A percentile compares a stretch with the other conserved stretches of the same genome.
phyloP scores from a whole-genome alignment of 768 basidiomycete species.

The Mycena maculata region DNA sequence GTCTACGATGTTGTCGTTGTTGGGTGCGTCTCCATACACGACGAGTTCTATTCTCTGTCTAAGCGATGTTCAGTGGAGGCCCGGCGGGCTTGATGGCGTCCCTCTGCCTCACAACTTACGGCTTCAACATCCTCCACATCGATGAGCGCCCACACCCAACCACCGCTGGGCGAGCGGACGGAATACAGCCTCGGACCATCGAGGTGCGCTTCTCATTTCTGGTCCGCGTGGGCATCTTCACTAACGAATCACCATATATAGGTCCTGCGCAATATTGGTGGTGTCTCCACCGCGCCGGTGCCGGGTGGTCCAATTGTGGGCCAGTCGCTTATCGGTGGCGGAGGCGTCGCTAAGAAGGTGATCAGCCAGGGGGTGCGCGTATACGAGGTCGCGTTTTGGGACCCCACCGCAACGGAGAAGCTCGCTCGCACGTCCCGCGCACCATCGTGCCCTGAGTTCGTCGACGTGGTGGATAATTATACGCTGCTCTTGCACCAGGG shows the following conservation, averaged over 20 bases:
- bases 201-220: slow-evolving; percentile 41
- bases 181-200: slow-evolving; percentile 65
- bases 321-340: slow-evolving; percentile 25
- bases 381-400: slow-evolving; percentile 35
- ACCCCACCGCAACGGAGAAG: slow-evolving; percentile 32
- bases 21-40: slow-evolving; percentile 22
- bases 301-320: slow-evolving; percentile 28
- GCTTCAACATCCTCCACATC: slow-evolving; percentile 35
- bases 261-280: slow-evolving; percentile 36
- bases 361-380: slow-evolving; percentile 33
- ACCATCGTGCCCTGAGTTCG: slow-evolving; percentile 30
- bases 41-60: neutral
- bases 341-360: slow-evolving; percentile 35
- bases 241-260: neutral
- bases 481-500: slow-evolving; percentile 36
- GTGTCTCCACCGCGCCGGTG: slow-evolving; percentile 26
- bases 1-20: slow-evolving; percentile 35
- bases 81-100: slow-evolving; percentile 35
- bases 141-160: slow-evolving; percentile 34
- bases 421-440: slow-evolving; percentile 43
- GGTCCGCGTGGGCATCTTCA: neutral
- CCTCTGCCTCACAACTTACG: slow-evolving; percentile 35
- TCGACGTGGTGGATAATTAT: slow-evolving; percentile 36
- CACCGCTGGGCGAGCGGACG: slow-evolving; percentile 64
- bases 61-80: slow-evolving; percentile 20